Evolutionary conservation across 257 asterid species (phyloP).

Genomic region (Fraxinus anomala): DNA sequence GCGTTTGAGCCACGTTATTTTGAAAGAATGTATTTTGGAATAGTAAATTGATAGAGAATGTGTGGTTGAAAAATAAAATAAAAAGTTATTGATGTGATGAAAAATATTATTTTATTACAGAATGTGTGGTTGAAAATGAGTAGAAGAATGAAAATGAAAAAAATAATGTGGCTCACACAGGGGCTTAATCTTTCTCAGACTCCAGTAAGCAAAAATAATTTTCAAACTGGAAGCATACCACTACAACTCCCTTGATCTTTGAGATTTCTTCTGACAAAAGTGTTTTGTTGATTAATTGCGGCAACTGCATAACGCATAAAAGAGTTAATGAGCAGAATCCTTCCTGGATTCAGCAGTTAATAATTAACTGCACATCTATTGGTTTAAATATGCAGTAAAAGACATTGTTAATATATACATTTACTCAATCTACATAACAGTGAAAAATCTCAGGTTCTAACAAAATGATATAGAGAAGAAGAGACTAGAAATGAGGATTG

Average conservation of each 20-base stretch:
- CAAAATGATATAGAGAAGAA: constrained; percentile 3
- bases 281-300: constrained; percentile 67
- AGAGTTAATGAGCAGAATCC: constrained; percentile 25
- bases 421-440: constrained; percentile 6
- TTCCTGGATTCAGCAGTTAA: constrained; percentile 18
- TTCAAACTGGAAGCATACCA: constrained; percentile 51
- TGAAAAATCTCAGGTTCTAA: background rate
- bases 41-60: no score
- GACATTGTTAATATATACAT: constrained; percentile 9
- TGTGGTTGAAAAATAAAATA: no score
- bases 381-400: constrained; percentile 10
- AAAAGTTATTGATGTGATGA: no score
- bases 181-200: constrained; percentile 3
- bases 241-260: constrained; percentile 58
- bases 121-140: no score
- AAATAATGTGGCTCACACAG: no score
- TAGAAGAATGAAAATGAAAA: no score
- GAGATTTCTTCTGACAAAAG: constrained; percentile 69
- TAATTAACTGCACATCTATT: constrained; percentile 3
- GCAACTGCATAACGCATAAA: constrained; percentile 63
- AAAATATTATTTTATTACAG: no score
- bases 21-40: no score
- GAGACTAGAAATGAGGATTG: background rate
- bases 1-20: no score
- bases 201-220: constrained; percentile 26